These are phyloP conservation scores for Mitragyna speciosa DNA, from an alignment of 257 asterid genomes.

Conservation along the genomic window DNA sequence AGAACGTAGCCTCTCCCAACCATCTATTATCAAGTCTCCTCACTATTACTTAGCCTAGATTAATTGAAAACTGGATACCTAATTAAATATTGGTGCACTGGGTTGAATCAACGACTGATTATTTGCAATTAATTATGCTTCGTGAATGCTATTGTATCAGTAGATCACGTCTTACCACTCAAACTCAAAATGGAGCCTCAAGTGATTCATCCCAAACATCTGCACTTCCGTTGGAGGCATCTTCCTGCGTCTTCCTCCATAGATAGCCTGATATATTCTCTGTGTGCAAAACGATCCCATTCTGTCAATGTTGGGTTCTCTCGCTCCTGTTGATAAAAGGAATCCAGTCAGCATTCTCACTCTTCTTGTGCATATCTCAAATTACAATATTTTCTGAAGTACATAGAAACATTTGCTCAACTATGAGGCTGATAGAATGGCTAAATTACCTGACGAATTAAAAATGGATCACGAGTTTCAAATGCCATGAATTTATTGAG, in stretches of 20 bases:
- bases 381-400: not conserved
- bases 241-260: conserved; percentile 99
- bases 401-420: not conserved
- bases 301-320: conserved; percentile 97
- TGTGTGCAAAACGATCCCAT: conserved; percentile 99
- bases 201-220: conserved; percentile 99
- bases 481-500: conserved; percentile 99
- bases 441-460: conserved; percentile 85
- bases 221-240: conserved; percentile 99
- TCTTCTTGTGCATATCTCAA: not conserved
- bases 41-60: conserved; percentile 1
- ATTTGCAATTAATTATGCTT: not conserved
- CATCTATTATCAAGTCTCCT: not conserved
- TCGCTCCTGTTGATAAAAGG: conserved; percentile 70
- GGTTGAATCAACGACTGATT: not conserved
- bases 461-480: conserved; percentile 98
- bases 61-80: not conserved
- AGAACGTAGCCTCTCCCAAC: not conserved
- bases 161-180: conserved; percentile 37
- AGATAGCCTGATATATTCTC: conserved; percentile 98
- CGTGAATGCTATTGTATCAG: not conserved
- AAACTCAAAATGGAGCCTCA: conserved; percentile 95
- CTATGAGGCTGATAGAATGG: not conserved
- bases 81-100: not conserved
- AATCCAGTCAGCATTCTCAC: conserved; percentile 2